phyloP scores from a whole-genome alignment of 805 yeast species.

The Schwanniomyces pseudopolymorphus region DNA sequence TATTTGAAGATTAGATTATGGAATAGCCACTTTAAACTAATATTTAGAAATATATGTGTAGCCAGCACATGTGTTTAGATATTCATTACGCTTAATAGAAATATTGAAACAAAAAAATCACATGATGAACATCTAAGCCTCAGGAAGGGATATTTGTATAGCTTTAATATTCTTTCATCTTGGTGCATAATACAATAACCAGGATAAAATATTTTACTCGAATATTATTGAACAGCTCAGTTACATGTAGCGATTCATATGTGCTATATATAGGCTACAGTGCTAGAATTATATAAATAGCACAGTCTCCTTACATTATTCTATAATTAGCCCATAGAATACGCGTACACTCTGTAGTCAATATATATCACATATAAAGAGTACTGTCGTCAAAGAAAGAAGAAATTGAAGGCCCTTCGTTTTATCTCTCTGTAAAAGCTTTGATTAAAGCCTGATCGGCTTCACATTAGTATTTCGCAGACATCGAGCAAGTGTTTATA shows the following conservation, averaged over 20 bases:
- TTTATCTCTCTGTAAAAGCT: too few species aligned
- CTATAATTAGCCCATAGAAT: background rate
- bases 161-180: background rate
- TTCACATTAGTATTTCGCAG: background rate
- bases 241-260: background rate
- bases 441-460: background rate
- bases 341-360: background rate
- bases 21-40: too few species aligned
- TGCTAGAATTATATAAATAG: background rate
- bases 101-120: background rate
- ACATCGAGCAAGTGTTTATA: background rate
- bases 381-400: too few species aligned
- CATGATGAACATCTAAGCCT: background rate
- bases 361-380: background rate
- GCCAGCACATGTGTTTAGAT: too few species aligned
- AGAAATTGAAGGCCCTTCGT: too few species aligned
- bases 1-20: too few species aligned
- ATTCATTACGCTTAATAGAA: too few species aligned
- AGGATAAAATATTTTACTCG: background rate
- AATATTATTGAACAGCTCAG: background rate
- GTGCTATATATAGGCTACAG: background rate
- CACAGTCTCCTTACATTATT: background rate
- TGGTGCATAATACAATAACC: background rate
- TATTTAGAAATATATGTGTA: too few species aligned
- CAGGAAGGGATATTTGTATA: background rate